Evolutionary conservation across 345 rosid genomes (phyloP).

Genomic region (Jatropha curcas): DNA sequence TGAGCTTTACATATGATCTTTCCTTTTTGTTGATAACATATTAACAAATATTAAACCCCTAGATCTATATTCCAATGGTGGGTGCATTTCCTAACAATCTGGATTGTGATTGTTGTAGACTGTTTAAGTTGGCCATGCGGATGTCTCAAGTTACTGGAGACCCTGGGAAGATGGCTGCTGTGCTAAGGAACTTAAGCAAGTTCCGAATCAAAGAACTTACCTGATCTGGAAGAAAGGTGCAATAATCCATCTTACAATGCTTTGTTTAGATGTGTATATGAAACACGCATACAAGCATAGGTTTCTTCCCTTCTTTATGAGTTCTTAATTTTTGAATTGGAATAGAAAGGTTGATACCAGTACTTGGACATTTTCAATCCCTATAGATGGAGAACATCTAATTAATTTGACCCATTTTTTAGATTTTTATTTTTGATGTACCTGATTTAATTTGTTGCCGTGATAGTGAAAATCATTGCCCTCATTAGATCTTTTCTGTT

Average conservation of each 20-base stretch:
- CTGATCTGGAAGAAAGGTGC: slow-evolving; percentile 65
- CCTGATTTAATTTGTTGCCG: background rate
- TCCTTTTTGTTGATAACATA: no score
- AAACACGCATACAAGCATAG: no score
- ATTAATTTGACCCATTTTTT: background rate
- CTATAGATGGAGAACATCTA: background rate
- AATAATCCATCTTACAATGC: no score
- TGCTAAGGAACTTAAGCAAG: slow-evolving; percentile 76
- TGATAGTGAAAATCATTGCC: background rate
- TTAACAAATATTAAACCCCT: no score
- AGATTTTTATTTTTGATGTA: background rate
- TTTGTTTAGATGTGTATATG: no score
- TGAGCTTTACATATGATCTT: no score
- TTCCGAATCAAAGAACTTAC: slow-evolving; percentile 86
- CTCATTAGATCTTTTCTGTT: background rate
- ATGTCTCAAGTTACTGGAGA: slow-evolving; percentile 79
- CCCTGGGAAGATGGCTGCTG: slow-evolving; percentile 93
- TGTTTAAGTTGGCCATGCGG: background rate
- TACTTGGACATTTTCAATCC: background rate
- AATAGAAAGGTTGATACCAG: background rate
- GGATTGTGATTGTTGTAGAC: background rate
- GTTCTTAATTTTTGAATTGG: background rate
- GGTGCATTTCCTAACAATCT: no score
- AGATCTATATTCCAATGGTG: no score
- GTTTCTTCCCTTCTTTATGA: no score